phyloP scores from a whole-genome alignment of 495 filamentous ascomycete genomes.

The Penicillium robsamsonii region DNA sequence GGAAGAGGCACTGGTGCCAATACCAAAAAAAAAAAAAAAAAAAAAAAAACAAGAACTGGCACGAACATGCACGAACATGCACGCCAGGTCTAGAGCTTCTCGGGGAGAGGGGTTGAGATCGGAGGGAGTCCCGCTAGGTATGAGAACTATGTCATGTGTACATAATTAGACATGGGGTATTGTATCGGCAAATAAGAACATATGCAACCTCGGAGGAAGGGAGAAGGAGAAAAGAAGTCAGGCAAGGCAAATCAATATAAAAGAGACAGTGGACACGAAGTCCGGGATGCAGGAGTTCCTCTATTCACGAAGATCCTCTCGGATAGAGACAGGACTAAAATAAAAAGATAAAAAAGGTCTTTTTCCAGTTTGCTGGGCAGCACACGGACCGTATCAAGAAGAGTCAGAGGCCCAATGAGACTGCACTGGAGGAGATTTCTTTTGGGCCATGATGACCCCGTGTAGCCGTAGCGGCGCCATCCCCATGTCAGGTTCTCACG shows the following conservation, averaged over 20 bases:
- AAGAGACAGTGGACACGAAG: constrained; percentile 9
- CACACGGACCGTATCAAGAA: constrained; percentile 24
- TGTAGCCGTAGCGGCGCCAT: constrained; percentile 14
- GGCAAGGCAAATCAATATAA: constrained; percentile 17
- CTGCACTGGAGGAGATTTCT: constrained; percentile 3
- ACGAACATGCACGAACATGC: constrained; percentile 2
- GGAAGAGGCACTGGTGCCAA: constrained; percentile 4
- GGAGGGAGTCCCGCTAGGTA: constrained; percentile 19
- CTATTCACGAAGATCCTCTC: constrained; percentile 12
- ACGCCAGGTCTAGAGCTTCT: background rate
- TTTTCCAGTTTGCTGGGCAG: constrained; percentile 8
- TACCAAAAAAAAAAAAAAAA: background rate
- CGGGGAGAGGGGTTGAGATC: constrained; percentile 7
- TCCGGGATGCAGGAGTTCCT: constrained; percentile 8
- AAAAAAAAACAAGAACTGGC: background rate
- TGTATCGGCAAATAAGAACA: constrained; percentile 6
- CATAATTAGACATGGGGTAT: constrained; percentile 12
- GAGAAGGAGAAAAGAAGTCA: constrained; percentile 1
- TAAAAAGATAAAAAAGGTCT: background rate
- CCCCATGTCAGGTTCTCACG: constrained; percentile 12
- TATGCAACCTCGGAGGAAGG: constrained; percentile 8
- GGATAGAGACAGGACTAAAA: background rate
- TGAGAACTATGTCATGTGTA: constrained; percentile 27
- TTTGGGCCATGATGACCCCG: constrained; percentile 8
- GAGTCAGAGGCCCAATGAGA: background rate